These are phyloP conservation scores for California macrophylla DNA, from an alignment of 441 rosid genomes.

Conservation along the genomic window DNA sequence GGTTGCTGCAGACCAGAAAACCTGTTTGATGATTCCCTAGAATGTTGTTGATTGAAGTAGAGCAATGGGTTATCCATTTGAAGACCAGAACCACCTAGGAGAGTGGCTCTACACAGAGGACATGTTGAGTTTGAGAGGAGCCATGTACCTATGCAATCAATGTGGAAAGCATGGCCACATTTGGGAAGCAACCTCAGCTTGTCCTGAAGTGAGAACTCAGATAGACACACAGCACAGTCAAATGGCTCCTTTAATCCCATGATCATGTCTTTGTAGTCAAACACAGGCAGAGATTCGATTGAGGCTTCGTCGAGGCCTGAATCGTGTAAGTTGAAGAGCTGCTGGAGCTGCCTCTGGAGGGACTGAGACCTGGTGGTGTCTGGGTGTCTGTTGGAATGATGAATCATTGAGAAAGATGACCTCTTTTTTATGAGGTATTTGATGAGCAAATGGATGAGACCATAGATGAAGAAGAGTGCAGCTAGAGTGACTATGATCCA, in stretches of 20 bases:
- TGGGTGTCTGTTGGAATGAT: constrained; percentile 33
- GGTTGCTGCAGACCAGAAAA: constrained; percentile 17
- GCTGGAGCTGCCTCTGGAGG: constrained; percentile 62
- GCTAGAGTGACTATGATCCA: constrained; percentile 50
- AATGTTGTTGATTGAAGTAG: constrained; percentile 18
- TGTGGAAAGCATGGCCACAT: constrained; percentile 15
- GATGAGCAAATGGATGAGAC: constrained; percentile 62
- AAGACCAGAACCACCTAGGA: constrained; percentile 26
- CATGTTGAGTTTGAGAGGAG: constrained; percentile 12
- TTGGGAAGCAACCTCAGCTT: constrained; percentile 10
- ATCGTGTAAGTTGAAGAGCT: constrained; percentile 38
- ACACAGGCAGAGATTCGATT: constrained; percentile 7
- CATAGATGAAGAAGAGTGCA: constrained; percentile 56
- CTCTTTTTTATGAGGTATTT: constrained; percentile 42
- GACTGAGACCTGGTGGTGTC: constrained; percentile 36
- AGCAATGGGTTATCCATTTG: constrained; percentile 23
- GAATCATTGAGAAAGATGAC: constrained; percentile 31
- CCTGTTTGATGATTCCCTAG: constrained; percentile 21
- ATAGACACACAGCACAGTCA: constrained; percentile 15
- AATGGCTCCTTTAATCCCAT: not conserved
- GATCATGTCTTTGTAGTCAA: constrained; percentile 15
- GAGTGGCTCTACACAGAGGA: constrained; percentile 8
- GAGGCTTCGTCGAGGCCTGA: constrained; percentile 3
- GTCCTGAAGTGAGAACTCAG: constrained; percentile 3
- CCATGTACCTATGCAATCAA: constrained; percentile 12